Conservation (phyloP, 768 basidiomycete species). For the Mrakia hoshinonis region DNA sequence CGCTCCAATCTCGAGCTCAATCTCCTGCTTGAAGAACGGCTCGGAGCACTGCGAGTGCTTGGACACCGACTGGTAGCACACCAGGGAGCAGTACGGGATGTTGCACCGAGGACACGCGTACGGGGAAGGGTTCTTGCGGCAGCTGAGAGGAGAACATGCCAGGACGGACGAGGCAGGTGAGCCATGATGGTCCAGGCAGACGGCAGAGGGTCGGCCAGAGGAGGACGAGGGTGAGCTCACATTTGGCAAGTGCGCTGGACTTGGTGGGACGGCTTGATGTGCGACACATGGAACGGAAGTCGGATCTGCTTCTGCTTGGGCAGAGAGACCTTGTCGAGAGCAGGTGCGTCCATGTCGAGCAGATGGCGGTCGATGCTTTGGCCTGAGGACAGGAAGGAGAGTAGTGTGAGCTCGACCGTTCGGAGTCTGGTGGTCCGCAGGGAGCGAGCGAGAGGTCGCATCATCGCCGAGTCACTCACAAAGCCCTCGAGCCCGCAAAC, state of each 20-base stretch:
- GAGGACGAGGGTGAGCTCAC: background rate
- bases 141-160: background rate
- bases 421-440: background rate
- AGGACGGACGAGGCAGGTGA: background rate
- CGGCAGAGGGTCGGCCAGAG: background rate
- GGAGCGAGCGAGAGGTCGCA: no score
- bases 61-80: slow-evolving; percentile 51
- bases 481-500: background rate
- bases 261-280: background rate
- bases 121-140: slow-evolving; percentile 43
- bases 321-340: slow-evolving; percentile 3
- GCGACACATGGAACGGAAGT: slow-evolving; percentile 19
- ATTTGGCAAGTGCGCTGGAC: background rate
- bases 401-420: background rate
- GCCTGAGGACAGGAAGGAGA: background rate
- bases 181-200: background rate
- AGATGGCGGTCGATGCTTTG: background rate
- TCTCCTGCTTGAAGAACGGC: slow-evolving; percentile 65
- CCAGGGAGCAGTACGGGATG: slow-evolving; percentile 66
- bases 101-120: slow-evolving; percentile 80
- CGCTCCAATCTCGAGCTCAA: slow-evolving; percentile 55
- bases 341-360: background rate
- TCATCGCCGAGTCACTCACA: background rate
- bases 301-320: slow-evolving; percentile 25
- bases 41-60: slow-evolving; percentile 69